A percentile compares a stretch with the other conserved stretches of the same genome.
Conservation (phyloP, 2,329 filamentous ascomycete species). For the Penicillium nordicum region DNA sequence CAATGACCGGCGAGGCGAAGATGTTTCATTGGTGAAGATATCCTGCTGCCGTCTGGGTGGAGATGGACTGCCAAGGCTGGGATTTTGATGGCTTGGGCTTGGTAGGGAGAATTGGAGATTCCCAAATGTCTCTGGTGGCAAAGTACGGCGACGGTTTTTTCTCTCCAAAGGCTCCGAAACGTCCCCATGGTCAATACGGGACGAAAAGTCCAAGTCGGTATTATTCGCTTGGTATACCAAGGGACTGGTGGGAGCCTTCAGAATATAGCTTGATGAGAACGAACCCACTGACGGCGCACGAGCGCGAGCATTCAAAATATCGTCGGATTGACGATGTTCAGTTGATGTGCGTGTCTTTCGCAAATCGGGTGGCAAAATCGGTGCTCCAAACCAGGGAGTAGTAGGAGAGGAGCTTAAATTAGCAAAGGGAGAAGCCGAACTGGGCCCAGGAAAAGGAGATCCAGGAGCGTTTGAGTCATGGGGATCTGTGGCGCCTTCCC, state of each 20-base stretch:
- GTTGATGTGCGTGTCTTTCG: background rate
- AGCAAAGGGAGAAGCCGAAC: slow-evolving; percentile 12
- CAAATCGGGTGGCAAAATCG: slow-evolving; percentile 22
- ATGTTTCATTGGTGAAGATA: slow-evolving; percentile 73
- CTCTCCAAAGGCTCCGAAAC: slow-evolving; percentile 48
- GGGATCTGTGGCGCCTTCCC: slow-evolving; percentile 41
- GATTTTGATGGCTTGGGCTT: slow-evolving; percentile 30
- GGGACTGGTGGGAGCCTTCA: slow-evolving; percentile 87
- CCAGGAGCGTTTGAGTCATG: slow-evolving; percentile 22
- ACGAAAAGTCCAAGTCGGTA: slow-evolving; percentile 66
- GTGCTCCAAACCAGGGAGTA: slow-evolving; percentile 52
- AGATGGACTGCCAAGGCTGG: slow-evolving; percentile 45
- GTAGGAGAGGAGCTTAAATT: slow-evolving; percentile 50
- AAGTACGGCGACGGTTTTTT: slow-evolving; percentile 64
- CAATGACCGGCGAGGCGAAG: slow-evolving; percentile 64
- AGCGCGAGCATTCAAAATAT: slow-evolving; percentile 33
- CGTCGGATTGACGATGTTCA: slow-evolving; percentile 9
- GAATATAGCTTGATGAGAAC: slow-evolving; percentile 73
- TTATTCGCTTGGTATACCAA: slow-evolving; percentile 86
- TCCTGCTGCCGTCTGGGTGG: slow-evolving; percentile 56
- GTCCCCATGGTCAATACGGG: slow-evolving; percentile 52
- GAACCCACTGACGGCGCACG: slow-evolving; percentile 64
- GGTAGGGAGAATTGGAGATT: slow-evolving; percentile 46
- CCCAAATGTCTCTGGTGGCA: slow-evolving; percentile 61
- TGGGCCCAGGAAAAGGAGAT: slow-evolving; percentile 20